Conservation (phyloP, 371 early-diverging fungal genomes). For the Rhizopus arrhizus region DNA sequence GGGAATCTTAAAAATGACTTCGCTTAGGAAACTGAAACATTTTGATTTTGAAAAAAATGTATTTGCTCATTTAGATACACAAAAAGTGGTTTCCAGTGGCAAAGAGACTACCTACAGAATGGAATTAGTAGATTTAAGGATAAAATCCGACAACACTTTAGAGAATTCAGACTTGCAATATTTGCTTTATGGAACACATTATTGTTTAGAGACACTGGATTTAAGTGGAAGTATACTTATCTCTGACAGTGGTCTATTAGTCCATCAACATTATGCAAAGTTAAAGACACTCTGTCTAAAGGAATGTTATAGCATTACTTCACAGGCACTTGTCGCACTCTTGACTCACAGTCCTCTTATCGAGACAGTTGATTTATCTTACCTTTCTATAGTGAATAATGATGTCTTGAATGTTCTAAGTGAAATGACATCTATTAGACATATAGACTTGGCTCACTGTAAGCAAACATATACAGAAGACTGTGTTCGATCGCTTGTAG, state of each 20-base stretch:
- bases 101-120: not conserved
- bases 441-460: conserved; percentile 1
- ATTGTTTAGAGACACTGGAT: conserved; percentile 5
- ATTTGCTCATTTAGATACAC: not conserved
- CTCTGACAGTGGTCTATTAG: conserved; percentile 6
- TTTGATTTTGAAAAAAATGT: conserved; percentile 19
- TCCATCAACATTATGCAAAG: not conserved
- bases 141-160: not conserved
- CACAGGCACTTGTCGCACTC: conserved; percentile 1
- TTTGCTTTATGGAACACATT: not conserved
- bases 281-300: conserved; percentile 10
- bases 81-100: not conserved
- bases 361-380: conserved; percentile 15
- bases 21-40: conserved; percentile 8
- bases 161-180: conserved; percentile 1
- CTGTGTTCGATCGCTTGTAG: not conserved
- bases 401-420: conserved; percentile 8
- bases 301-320: conserved; percentile 17
- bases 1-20: conserved; percentile 12
- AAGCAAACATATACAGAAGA: not conserved
- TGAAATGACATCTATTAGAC: not conserved
- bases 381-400: conserved; percentile 6
- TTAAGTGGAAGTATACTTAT: conserved; percentile 8
- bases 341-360: conserved; percentile 14
- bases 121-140: not conserved